A percentile compares a stretch with the other conserved stretches of the same genome.
These are phyloP conservation scores for Brassica carinata DNA, from an alignment of 345 rosid species.

Conservation along the genomic window DNA sequence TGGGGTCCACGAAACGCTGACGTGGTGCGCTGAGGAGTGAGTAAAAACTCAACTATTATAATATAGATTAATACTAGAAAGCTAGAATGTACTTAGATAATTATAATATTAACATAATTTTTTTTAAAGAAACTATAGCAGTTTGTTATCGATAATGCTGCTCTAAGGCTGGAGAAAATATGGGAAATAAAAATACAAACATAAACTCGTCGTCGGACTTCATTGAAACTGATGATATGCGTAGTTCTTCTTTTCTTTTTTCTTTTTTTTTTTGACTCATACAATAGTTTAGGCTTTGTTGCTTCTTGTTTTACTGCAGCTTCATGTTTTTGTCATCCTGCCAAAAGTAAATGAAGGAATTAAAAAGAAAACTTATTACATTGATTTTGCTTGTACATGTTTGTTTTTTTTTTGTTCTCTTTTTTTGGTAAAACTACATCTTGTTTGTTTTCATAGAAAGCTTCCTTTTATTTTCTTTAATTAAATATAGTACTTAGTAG, in stretches of 20 bases:
- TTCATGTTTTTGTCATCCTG: conserved; percentile 63
- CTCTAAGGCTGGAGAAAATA: conserved; percentile 6
- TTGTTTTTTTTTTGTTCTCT: neutral
- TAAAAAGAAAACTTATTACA: neutral
- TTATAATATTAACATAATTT: too few species aligned
- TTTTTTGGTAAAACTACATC: too few species aligned
- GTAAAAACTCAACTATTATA: too few species aligned
- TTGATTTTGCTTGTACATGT: neutral
- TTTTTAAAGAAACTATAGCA: too few species aligned
- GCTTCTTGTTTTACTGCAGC: conserved; percentile 36
- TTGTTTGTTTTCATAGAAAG: neutral
- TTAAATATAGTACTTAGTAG: neutral
- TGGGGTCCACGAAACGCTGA: too few species aligned
- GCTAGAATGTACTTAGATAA: too few species aligned
- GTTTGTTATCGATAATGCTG: too few species aligned
- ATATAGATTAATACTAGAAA: too few species aligned
- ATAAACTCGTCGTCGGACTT: neutral
- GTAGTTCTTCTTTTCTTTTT: conserved; percentile 21
- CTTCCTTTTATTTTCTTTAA: neutral
- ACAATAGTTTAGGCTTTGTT: neutral
- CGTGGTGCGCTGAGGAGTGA: too few species aligned
- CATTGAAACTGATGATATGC: neutral
- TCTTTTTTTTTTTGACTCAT: neutral
- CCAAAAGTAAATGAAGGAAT: neutral
- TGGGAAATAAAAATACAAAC: neutral